phyloP scores from a whole-genome alignment of 176 grass and related monocot genomes.

The Echinochloa phyllopogon region DNA sequence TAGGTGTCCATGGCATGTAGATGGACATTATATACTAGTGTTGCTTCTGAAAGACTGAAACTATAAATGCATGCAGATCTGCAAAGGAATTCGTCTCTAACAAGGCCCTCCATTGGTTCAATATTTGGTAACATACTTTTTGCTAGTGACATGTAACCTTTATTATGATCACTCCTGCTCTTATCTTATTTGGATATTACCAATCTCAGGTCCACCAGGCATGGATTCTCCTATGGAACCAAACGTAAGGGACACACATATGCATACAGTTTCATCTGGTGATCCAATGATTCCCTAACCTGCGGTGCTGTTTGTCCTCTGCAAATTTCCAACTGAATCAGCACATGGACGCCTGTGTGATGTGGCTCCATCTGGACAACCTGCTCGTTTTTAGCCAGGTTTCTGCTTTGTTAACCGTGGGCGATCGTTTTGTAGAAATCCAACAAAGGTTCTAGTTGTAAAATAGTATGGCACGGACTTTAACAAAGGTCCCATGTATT shows the following conservation, averaged over 20 bases:
- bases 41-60: constrained; percentile 46
- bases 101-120: constrained; percentile 72
- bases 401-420: too few relatives aligned
- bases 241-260: constrained; percentile 67
- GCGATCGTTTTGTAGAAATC: constrained; percentile 67
- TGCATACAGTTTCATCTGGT: too few relatives aligned
- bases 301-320: too few relatives aligned
- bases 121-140: constrained; percentile 68
- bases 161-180: constrained; percentile 7
- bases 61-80: constrained; percentile 66
- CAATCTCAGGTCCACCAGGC: constrained; percentile 58
- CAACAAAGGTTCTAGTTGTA: constrained; percentile 75
- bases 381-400: too few relatives aligned
- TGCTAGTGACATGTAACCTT: constrained; percentile 4
- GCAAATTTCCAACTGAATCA: too few relatives aligned
- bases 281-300: too few relatives aligned
- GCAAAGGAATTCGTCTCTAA: constrained; percentile 70
- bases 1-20: neutral
- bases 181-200: constrained; percentile 36
- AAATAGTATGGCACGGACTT: constrained; percentile 63
- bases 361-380: too few relatives aligned
- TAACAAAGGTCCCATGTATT: constrained; percentile 40
- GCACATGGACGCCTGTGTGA: too few relatives aligned
- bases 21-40: constrained; percentile 3
- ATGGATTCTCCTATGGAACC: constrained; percentile 66